Conservation (phyloP, 2,329 filamentous ascomycete genomes). For the Aspergillus sp. region DNA sequence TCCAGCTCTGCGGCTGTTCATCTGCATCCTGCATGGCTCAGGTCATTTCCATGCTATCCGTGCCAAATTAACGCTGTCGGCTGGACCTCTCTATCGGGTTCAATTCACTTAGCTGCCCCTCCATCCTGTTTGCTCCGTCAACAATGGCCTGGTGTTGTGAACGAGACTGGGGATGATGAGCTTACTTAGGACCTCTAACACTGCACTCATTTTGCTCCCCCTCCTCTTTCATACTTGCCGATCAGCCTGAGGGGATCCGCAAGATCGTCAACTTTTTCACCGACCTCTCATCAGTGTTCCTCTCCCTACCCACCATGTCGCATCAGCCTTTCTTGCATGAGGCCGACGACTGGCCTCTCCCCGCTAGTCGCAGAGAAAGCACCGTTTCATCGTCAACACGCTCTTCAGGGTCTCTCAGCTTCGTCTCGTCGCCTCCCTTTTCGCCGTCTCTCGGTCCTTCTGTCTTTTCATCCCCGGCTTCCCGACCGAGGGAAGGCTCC, state of each 20-base stretch:
- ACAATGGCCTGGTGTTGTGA: slow-evolving; percentile 11
- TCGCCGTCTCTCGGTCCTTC: slow-evolving; percentile 31
- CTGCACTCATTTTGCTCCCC: neutral
- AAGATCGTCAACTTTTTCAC: slow-evolving; percentile 22
- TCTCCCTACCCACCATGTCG: slow-evolving; percentile 7
- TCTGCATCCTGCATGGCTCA: neutral
- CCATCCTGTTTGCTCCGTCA: slow-evolving; percentile 14
- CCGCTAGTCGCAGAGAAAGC: slow-evolving; percentile 27
- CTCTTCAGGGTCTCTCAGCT: slow-evolving; percentile 34
- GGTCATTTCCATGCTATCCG: neutral
- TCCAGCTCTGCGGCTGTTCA: slow-evolving; percentile 2
- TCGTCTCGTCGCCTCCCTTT: slow-evolving; percentile 29
- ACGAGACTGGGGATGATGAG: slow-evolving; percentile 20
- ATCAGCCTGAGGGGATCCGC: slow-evolving; percentile 26
- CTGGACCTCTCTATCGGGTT: neutral
- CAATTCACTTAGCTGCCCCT: slow-evolving; percentile 2
- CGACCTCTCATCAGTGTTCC: neutral
- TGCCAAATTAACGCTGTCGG: slow-evolving; percentile 1
- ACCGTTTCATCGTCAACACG: slow-evolving; percentile 31
- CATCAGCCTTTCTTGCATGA: slow-evolving; percentile 22
- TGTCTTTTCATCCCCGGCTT: slow-evolving; percentile 27
- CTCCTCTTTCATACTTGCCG: slow-evolving; percentile 14
- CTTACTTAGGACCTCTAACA: neutral
- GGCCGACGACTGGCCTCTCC: slow-evolving; percentile 36
- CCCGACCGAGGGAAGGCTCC: slow-evolving; percentile 34